Evolutionary conservation across 2,329 filamentous ascomycete genomes (phyloP), one percentile per base, ranked within the genome.

Genomic region (Paradendryphiella salina): DNA sequence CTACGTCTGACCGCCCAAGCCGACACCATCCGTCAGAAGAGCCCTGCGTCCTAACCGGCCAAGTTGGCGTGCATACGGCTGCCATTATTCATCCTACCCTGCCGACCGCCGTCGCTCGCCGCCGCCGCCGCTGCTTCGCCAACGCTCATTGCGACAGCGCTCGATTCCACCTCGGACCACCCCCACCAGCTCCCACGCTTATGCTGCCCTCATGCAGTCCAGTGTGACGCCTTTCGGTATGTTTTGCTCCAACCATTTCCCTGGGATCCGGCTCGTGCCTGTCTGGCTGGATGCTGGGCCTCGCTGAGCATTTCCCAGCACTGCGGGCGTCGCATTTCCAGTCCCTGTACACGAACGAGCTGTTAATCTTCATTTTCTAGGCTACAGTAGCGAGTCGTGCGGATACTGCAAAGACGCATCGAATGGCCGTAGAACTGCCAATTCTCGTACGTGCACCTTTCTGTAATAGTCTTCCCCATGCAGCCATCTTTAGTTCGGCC

Each of bases 361-460:
- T 45, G 61, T 61, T 69, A 58, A 71, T 66, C 44, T 44, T 54
- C 45, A 46, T 45, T 45, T 48, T 54, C 41, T 50, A 79, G 78
- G 77, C 64, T 80, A 79, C 65, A 75, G 77, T 58, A 70, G 69
- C 52, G 73, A 77, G 59, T 75, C 76, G 52, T 80, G 78, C 65
- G 78, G 78, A 46, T 80, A 80, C 64, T 80, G 78, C 73, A 79
- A 79, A 72, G 66, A 72, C 56, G 67, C 71, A 57, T 66, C 74
- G 37, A 72, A 73, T 69, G 77, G 76, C 76, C 71, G 72, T 65
- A 74, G 76, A 64, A 76, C 69, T 63, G 72, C 75, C 56, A 66
- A 76, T 60, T 79, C 77, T 67, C 76, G 78, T 80, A 76, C 71
- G 78, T 78, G 51, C 37, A 45, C 52, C 14, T 52, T 59, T 50